A percentile compares a stretch with the other conserved stretches of the same genome.
These are phyloP conservation scores for Mycotypha africana DNA, from an alignment of 371 early-diverging fungal species.

Conservation along the genomic window DNA sequence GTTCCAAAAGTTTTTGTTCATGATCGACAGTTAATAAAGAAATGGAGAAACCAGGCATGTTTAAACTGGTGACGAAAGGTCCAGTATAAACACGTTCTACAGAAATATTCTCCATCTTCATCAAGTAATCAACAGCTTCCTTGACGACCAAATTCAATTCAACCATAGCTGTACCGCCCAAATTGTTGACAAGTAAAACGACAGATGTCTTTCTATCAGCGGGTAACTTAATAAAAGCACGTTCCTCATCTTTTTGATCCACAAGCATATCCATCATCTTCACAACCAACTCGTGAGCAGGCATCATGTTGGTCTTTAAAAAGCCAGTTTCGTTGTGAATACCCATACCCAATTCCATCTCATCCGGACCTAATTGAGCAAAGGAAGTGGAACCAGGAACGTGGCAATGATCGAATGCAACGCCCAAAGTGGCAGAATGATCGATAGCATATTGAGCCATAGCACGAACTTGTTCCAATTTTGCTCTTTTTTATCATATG, in stretches of 20 bases:
- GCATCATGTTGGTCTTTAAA: conserved; percentile 35
- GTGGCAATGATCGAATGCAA: conserved; percentile 68
- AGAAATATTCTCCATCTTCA: conserved; percentile 12
- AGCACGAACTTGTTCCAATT: conserved; percentile 51
- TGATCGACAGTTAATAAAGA: conserved; percentile 48
- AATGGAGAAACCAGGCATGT: conserved; percentile 74
- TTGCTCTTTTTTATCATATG: too few species aligned
- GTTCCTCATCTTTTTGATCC: conserved; percentile 40
- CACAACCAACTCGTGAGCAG: conserved; percentile 47
- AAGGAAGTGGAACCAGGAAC: conserved; percentile 55
- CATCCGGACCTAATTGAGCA: conserved; percentile 25
- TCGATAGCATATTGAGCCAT: conserved; percentile 47
- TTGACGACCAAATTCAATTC: conserved; percentile 67
- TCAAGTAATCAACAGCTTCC: conserved; percentile 45
- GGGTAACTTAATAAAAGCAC: conserved; percentile 27
- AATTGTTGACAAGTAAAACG: conserved; percentile 72
- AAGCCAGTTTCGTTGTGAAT: conserved; percentile 76
- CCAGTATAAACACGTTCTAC: conserved; percentile 60
- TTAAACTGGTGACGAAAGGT: conserved; percentile 67
- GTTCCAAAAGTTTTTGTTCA: conserved; percentile 17
- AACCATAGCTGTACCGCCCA: conserved; percentile 67
- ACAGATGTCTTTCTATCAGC: conserved; percentile 22
- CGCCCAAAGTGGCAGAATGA: conserved; percentile 71
- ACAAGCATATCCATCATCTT: conserved; percentile 53
- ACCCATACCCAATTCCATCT: conserved; percentile 75